Base-by-base conservation (phyloP, 106 monocot genomes). In the Gastrodia elata region DNA sequence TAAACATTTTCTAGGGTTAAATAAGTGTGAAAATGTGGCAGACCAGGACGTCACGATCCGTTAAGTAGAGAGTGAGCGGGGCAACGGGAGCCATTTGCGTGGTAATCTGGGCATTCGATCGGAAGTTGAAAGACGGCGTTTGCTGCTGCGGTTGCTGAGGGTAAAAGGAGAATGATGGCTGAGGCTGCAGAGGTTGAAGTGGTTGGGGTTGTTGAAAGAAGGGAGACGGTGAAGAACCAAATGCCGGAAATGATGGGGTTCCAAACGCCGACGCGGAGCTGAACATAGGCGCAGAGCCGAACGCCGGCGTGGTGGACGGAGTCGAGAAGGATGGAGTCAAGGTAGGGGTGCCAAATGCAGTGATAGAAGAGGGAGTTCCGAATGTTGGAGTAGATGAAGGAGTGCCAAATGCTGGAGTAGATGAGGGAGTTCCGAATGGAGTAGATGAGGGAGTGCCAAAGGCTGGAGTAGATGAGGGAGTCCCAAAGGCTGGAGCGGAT, bases 51-150 rank as follows among this genome's bases (percentile, higher is more conserved):
- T 96, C 96, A 8, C 96, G 92, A 72, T 96, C 92, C 8, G 88
- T 78, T 13, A 90, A 86, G 24, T 87, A 78, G 64, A 81, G 71
- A 24, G 85, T 73, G 71, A 96, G 81, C 0, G 92, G 87, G 0
- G 96, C 90, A 22, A 92, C 90, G 26, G 92, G 89, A 58, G 92
- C 96, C 96, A 92, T 96, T 82, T 90, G 96, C 20, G 96, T 96
- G 6, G 90, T 88, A 64, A 96, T 77, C 77, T 85, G 92, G 2
- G 64, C 65, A 48, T 72, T 76, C 10, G 39, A 43, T 61, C 72
- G 77, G 22, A 71, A 69, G n/a, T n/a, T 34, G 13, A 81, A 80
- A 43, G 84, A 74, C 5, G 79, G 73, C 7, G 80, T 48, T 6
- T 80, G 64, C 18, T 77, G 64, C 13, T 77, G 67, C 42, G 73